Evolutionary conservation across 352 stramenopile species (phyloP).

Genomic region (Phytophthora cactorum): DNA sequence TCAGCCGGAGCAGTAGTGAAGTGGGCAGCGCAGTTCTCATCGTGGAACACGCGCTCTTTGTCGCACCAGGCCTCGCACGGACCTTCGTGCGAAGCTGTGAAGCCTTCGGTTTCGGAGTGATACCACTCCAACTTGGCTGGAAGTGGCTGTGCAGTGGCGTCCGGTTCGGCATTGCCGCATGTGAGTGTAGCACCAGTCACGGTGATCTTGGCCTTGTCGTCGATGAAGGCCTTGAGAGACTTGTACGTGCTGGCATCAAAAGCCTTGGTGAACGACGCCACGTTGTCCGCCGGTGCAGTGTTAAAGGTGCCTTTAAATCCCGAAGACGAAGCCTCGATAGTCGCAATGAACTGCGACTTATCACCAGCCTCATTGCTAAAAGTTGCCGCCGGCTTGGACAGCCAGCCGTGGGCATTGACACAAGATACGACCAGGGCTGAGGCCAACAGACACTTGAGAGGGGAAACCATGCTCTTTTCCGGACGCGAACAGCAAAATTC

Average conservation of each 20-base stretch:
- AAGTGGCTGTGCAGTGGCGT: constrained; percentile 26
- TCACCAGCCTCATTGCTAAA: constrained; percentile 27
- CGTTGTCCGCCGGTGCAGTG: constrained; percentile 26
- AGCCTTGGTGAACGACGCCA: constrained; percentile 30
- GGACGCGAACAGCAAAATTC: background rate
- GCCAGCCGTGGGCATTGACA: constrained; percentile 31
- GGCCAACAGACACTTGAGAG: constrained; percentile 9
- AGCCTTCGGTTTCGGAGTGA: constrained; percentile 37
- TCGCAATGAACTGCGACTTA: constrained; percentile 36
- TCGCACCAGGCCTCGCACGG: constrained; percentile 57
- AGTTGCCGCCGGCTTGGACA: constrained; percentile 31
- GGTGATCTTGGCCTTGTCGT: constrained; percentile 29
- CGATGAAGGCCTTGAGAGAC: constrained; percentile 36
- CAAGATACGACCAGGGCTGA: constrained; percentile 11
- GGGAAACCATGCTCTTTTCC: background rate
- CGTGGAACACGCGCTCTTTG: constrained; percentile 41
- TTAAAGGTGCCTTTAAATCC: constrained; percentile 35
- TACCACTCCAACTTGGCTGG: constrained; percentile 35
- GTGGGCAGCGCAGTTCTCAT: constrained; percentile 43
- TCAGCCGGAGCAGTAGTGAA: constrained; percentile 35
- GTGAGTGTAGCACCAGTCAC: constrained; percentile 32
- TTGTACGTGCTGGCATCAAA: constrained; percentile 32
- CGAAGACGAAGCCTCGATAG: constrained; percentile 32
- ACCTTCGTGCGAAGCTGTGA: constrained; percentile 46
- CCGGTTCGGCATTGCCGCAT: constrained; percentile 28